Evolutionary conservation across 495 filamentous ascomycete genomes (phyloP), one percentile per base, ranked within the genome.

Genomic region (Talaromyces liani): DNA sequence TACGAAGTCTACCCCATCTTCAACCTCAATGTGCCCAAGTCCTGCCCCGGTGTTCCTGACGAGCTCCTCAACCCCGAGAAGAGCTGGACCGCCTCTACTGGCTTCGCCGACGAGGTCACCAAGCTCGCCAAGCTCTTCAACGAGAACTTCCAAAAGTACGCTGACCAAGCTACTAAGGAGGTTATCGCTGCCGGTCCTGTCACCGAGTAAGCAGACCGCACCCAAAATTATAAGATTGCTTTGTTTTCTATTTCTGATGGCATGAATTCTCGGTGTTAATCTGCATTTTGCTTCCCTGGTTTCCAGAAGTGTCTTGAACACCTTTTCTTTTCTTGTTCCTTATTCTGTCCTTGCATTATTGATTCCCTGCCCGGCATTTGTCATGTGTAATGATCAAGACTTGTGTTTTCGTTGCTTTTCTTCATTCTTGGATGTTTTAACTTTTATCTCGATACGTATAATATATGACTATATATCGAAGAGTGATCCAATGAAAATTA

Each of bases 81-180:
- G 73, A 89, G 88, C 68, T 98, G 94, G 94, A 94, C 87, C 57
- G 90, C 86, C 47, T 80, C 88, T 53, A 80, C 80, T 39, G 83
- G 88, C 59, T 98, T 97, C 86, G 80, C 83, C 69, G 79, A 84
- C 39, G 93, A 97, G 75, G 94, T 97, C 57, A 89, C 78, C 71
- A 97, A 96, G 81, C 86, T 98, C 6, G 94, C 86, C 65, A 76
- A 69, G 56, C 82, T 98, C 61, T 98, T 98, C 84, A 84, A 87
- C 72, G 90, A 97, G 80, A 98, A 98, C 82, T 98, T 98, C 83
- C 87, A 92, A 82, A 95, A 94, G 82, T 98, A 96, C 81, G 79
- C 85, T 65, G 87, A 88, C 66, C 83, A 96, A 77, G 93, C 93
- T 25, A 96, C 93, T 36, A 78, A 81, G 62, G 93, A 96, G 61